Base-by-base conservation (phyloP, 2,329 filamentous ascomycete genomes). In the Meredithiella fracta region DNA sequence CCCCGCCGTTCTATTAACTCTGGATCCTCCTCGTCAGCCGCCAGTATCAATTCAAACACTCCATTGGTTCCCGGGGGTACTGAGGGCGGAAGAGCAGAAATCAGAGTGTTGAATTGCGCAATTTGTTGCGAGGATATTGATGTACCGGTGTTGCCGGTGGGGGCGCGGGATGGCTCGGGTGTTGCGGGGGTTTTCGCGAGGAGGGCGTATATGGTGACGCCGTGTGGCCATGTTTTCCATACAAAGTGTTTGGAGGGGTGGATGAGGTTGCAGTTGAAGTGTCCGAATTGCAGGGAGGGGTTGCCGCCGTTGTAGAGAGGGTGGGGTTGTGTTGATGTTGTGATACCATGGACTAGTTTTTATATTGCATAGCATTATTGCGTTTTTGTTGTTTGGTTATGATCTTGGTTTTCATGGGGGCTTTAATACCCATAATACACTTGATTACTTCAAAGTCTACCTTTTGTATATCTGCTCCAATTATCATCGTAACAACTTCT, bases 221-320 rank as follows among this genome's bases (percentile, higher is more conserved):
- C 92, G 51, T 98, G 92, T 68, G 75, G 90, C 56, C 92, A 98
- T 70, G 89, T 97, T 51, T 98, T 98, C 67, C 92, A 98, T 66
- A 92, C 83, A 57, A 73, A 77, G 31, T 98, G 92, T 68, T 71
- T 98, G 62, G 91, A 97, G 70, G 89, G 88, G 40, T 97, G 92
- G 92, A 92, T 98, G 85, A 78, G 86, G 65, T 89, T 94, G 67
- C 73, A 91, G 58, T 69, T 98, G 64, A 88, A 95, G 70, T 98
- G 92, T 70, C 92, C 92, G 1, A 96, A 95, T 61, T 97, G 92
- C 69, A 77, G 92, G 62, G 90, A 96, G 70, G 83, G 85, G 58
- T 68, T 97, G 64, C 91, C 91, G 53, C 87, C 90, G 47, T 69
- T 95, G 65, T 96, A 75, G 71, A 25, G 20, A 17, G 38, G 38